These are phyloP conservation scores for Hemileia vastatrix DNA, from an alignment of 1,284 basidiomycete genomes.

Conservation along the genomic window DNA sequence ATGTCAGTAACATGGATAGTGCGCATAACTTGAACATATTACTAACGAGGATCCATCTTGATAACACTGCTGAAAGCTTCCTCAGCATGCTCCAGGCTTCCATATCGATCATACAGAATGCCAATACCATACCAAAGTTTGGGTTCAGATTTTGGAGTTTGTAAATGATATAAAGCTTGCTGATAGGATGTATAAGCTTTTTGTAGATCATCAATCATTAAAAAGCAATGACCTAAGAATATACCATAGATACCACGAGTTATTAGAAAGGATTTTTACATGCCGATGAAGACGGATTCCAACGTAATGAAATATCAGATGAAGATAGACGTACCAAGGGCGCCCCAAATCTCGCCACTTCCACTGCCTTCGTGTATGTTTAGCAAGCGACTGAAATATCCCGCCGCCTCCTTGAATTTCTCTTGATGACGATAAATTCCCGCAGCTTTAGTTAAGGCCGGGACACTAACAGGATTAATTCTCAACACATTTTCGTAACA, in stretches of 20 bases:
- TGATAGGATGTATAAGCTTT: slow-evolving; percentile 98
- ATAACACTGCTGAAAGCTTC: slow-evolving; percentile 95
- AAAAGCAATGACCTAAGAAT: slow-evolving; percentile 71
- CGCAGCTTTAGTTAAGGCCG: slow-evolving; percentile 79
- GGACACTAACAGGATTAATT: slow-evolving; percentile 78
- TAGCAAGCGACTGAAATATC: slow-evolving; percentile 34
- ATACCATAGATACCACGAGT: slow-evolving; percentile 27
- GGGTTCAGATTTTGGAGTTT: slow-evolving; percentile 95
- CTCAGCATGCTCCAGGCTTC: slow-evolving; percentile 94
- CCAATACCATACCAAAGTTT: slow-evolving; percentile 99
- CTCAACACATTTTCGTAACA: slow-evolving; percentile 85
- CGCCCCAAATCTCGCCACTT: slow-evolving; percentile 90
- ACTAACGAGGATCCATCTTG: slow-evolving; percentile 82
- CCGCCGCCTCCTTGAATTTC: slow-evolving; percentile 47
- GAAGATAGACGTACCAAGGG: slow-evolving; percentile 57
- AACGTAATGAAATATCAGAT: too few relatives aligned
- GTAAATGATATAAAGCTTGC: slow-evolving; percentile 88
- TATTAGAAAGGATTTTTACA: slow-evolving; percentile 27
- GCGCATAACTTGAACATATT: neutral
- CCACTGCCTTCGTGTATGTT: slow-evolving; percentile 81
- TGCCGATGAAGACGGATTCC: too few relatives aligned
- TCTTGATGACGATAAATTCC: slow-evolving; percentile 52
- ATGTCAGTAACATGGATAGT: neutral
- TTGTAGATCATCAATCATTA: slow-evolving; percentile 98
- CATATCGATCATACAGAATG: slow-evolving; percentile 96